Base-by-base conservation (phyloP, 1,139 yeast species). In the Pichia norvegensis region DNA sequence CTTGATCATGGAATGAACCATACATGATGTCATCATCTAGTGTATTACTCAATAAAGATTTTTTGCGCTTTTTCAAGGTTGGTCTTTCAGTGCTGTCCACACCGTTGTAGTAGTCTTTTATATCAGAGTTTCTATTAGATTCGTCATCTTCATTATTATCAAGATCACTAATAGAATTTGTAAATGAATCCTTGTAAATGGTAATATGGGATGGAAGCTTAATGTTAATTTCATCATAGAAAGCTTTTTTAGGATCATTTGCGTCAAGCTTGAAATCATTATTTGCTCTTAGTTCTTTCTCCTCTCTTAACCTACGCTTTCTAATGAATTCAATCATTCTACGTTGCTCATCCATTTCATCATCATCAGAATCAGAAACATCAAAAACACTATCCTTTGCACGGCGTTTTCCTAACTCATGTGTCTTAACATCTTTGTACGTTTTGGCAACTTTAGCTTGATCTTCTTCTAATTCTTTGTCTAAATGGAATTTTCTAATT, bases 381-480 rank as follows among this genome's bases (percentile, higher is more conserved):
- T 81, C 86, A 41, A 78, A 70, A 2, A 75, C 77, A 44, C 74
- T 73, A 25, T 59, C 70, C 19, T 73, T 73, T 9, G 72, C 72
- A 17, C 76, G 73, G 50, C 86, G 73, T 55, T 79, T 84, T 36
- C 87, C 72, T 61, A 87, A 78, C 33, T 81, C 82, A 54, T 95
- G 97, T 49, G 83, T 83, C 55, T 85, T 82, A 46, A 90, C 75
- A 64, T 90, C 97, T 49, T 81, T 85, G 54, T 85, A 73, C 46
- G 90, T 76, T 61, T 77, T 81, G 59, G 81, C 83, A 48, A 90
- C 79, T 65, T 83, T 74, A 50, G 76, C 74, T 51, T 78, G 75
- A 63, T 90, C 97, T 42, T 76, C 74, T 46, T 74, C 76, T 39
- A 80, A 77, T 55, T 84, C 84, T 44, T 84, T 83, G 51, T 80